Conservation (phyloP, 352 stramenopile species). For the Globisporangium alternatum region DNA sequence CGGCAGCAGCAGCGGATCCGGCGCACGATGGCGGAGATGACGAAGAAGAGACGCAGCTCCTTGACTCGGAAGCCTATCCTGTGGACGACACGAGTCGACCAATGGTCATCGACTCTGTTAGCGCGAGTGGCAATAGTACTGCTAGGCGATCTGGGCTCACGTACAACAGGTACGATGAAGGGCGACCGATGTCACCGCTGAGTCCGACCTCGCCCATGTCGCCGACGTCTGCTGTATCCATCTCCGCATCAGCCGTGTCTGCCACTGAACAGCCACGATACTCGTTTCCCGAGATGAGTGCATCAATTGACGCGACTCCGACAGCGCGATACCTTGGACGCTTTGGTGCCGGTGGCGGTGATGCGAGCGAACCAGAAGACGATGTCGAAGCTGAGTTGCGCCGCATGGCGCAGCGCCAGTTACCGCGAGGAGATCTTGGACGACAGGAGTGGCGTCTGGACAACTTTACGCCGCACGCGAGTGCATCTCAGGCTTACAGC, state of each 20-base stretch:
- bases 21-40: slow-evolving; percentile 10
- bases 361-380: slow-evolving; percentile 42
- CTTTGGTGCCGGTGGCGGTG: slow-evolving; percentile 22
- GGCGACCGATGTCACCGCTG: slow-evolving; percentile 25
- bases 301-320: slow-evolving; percentile 75
- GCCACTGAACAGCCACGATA: slow-evolving; percentile 73
- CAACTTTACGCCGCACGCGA: slow-evolving; percentile 31
- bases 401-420: slow-evolving; percentile 72
- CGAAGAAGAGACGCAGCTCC: slow-evolving; percentile 12
- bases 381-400: slow-evolving; percentile 76
- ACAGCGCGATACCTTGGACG: slow-evolving; percentile 75
- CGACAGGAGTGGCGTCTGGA: slow-evolving; percentile 76
- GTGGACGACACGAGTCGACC: slow-evolving; percentile 9
- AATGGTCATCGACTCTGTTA: slow-evolving; percentile 4
- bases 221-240: slow-evolving; percentile 66
- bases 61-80: slow-evolving; percentile 21
- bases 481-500: slow-evolving; percentile 18
- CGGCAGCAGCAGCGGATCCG: slow-evolving; percentile 14
- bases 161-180: slow-evolving; percentile 7
- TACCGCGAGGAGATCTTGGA: slow-evolving; percentile 75
- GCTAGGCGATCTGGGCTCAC: not conserved
- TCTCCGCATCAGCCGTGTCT: slow-evolving; percentile 78
- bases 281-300: slow-evolving; percentile 75
- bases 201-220: slow-evolving; percentile 54
- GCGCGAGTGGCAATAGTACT: not conserved